Evolutionary conservation across 306 rosid species (phyloP), one percentile per base, ranked within the genome.

Genomic region (Mimosa pudica): DNA sequence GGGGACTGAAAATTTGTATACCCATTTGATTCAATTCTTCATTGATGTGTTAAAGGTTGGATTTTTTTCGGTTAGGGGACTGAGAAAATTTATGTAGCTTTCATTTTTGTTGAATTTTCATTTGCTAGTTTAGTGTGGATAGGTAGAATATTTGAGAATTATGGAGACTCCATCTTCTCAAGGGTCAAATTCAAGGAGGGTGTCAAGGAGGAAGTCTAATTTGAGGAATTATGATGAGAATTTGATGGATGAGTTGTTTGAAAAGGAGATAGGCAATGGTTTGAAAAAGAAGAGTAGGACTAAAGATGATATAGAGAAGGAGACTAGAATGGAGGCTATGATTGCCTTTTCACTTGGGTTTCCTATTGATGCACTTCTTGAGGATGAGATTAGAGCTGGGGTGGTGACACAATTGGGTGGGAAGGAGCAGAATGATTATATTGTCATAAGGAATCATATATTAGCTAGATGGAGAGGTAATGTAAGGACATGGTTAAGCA

Each of bases 291-390:
- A 75, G 86, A 85, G 20, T 35, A 87, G 78, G 81, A 87, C 90
- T 3, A 84, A 30, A 38, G 84, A 84, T 75, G 99, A 88, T 87
- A 52, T 95, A 79, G 94, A 95, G 88, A 95, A 89, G 83, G 99
- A 92, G 82, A 91, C 99, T 1, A 92, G 91, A 79, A 87, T 88
- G 1, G 99, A 95, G 91, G 94, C 99, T 10, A 92, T 95, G 99
- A 95, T 92, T 72, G 98, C 98, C 0, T 47, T 92, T 3, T 95
- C 94, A 5, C 88, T 95, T 0, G 97, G 99, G 65, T 95, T 95
- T 64, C 98, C 97, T 0, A 93, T 95, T 17, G 97, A 95, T 75
- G 94, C 87, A 6, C 79, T 95, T 75, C 94, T 85, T 13, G 97
- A 91, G 77, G 92, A 91, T n/a, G 97, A 95, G 82, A 82, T 89